Evolutionary conservation across 805 yeast genomes (phyloP).

Genomic region (Kregervanrija pseudodelftensis): DNA sequence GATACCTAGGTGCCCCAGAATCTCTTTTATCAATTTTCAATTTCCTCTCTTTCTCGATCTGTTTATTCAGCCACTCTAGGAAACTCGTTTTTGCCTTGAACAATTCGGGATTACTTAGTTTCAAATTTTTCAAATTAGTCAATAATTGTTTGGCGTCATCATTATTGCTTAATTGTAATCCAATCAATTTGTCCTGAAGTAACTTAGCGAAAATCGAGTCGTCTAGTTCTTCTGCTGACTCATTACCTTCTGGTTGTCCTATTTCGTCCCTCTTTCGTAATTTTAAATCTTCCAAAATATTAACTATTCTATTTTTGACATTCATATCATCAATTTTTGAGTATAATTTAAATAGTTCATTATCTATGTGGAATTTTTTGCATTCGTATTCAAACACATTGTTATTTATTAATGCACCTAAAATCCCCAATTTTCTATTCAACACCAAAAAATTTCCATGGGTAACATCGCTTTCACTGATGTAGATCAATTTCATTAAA

Average conservation of each 20-base stretch:
- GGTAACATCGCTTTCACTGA: conserved; percentile 3
- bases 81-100: conserved; percentile 37
- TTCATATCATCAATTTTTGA: conserved; percentile 12
- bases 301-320: conserved; percentile 33
- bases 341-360: conserved; percentile 21
- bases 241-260: too few relatives aligned
- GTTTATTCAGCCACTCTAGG: conserved; percentile 47
- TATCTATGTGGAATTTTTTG: conserved; percentile 13
- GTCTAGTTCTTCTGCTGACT: conserved; percentile 10
- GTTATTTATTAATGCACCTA: conserved; percentile 38
- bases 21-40: conserved; percentile 17
- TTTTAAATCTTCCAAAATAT: conserved; percentile 40
- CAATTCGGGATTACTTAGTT: conserved; percentile 22
- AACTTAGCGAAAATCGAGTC: conserved; percentile 27
- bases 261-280: conserved; percentile 7
- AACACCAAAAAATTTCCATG: conserved; percentile 4
- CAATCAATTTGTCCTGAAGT: conserved; percentile 29
- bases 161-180: conserved; percentile 25
- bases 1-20: conserved; percentile 11
- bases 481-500: conserved; percentile 11
- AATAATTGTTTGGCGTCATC: conserved; percentile 37
- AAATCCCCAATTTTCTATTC: conserved; percentile 43
- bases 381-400: conserved; percentile 26
- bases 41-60: conserved; percentile 20
- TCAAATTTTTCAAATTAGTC: conserved; percentile 29